Base-by-base conservation (phyloP, 441 rosid genomes). In the Euphorbia celastroides region DNA sequence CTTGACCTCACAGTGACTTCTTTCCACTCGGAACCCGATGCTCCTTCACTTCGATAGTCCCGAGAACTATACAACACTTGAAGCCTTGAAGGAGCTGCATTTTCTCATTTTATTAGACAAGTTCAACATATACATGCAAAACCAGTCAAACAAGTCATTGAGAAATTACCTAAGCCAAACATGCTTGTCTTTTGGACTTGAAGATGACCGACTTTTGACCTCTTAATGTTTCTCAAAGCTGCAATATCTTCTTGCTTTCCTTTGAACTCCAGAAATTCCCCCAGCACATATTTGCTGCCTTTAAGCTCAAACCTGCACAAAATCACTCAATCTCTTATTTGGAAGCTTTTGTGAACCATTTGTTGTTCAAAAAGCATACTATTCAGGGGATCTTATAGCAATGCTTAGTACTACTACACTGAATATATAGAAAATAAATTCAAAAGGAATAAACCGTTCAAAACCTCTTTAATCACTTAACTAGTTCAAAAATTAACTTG, bases 21-120 rank as follows among this genome's bases (percentile, higher is more conserved):
- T 62, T 74, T 84, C 78, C 84, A 89, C 76, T 94, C 97, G 4
- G 91, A 82, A 65, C 75, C 59, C 34, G 92, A 86, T 14, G 87
- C 81, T 46, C 92, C 89, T 74, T 86, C 93, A 65, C 81, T 89
- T 79, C 96, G 77, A 72, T 91, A 91, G 72, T 94, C 96, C 16
- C 99, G 90, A 74, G 81, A 74, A 66, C 74, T 81, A 66, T 86
- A 94, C 79, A 89, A 61, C 60, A 91, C 86, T 78, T 86, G 91
- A 62, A 94, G 90, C 79, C 72, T 85, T 48, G 96, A 83, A 41
- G 76, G 90, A 36, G 97, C 97, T 94, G 91, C 85, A 73, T 38
- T 16, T 60, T 19, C 60, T 25, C 64, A 65, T 23, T 32, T 19
- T 19, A 52, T 26, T 56, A 5, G 22, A 44, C 44, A 1, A 69